Evolutionary conservation across 116 monocot species (phyloP), one percentile per base, ranked within the genome.

Genomic region (Zostera marina): DNA sequence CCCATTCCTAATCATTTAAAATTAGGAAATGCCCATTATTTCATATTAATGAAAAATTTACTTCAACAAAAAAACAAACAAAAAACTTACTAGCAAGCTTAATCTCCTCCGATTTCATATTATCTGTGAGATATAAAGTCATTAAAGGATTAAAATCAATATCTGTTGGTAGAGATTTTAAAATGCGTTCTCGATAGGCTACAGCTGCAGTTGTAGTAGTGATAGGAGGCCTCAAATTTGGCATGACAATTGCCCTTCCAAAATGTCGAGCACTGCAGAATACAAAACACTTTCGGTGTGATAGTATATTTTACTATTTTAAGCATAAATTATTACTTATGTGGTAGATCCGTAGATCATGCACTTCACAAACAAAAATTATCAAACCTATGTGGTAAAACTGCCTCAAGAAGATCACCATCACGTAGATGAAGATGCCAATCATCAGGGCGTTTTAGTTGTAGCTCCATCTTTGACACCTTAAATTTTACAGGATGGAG

Each of bases 381-480:
- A 26, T 4, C 8, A 22, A 20, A 83, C 88, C 85, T 85, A 44
- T 96, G 85, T 22, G 77, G 74, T 3, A 73, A 66, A 24, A 96
- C 82, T 10, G 80, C 70, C 67, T 72, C 51, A 62, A 96, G 89
- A 43, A 96, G 75, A 9, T 82, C 77, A 47, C 89, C 94, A 22
- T 88, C 94, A 38, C 94, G 88, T 23, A 96, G 80, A 66, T 94
- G 94, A 59, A 88, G 82, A 64, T 94, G 88, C 88, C 94, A 88
- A 54, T 88, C 94, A 62, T 88, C 84, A 45, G 93, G 93, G 48
- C 73, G 75, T 32, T 78, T 79, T 19, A 88, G 40, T 11, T 48
- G 51, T 2, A 88, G 70, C 45, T 87, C 77, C 73, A 79, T 79
- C 49, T 63, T 65, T 52, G 10, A 11, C 41, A 25, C 44, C 53